Conservation (phyloP, 306 rosid genomes). For the Argentina anserina region DNA sequence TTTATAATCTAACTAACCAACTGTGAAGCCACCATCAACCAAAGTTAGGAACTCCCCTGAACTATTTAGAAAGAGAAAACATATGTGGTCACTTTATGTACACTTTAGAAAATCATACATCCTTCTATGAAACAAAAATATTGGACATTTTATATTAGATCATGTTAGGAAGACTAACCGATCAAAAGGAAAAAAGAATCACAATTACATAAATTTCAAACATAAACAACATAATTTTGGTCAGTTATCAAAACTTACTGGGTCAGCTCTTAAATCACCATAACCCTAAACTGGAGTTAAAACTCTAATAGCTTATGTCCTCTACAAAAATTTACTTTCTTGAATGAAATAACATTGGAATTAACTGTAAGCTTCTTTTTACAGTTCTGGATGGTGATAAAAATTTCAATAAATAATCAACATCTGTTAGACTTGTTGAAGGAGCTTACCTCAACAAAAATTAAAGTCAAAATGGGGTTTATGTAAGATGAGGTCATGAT, state of each 20-base stretch:
- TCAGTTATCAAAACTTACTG: not conserved
- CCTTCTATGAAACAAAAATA: not conserved
- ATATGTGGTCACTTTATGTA: not conserved
- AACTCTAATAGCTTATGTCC: not conserved
- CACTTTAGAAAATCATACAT: not conserved
- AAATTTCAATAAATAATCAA: not conserved
- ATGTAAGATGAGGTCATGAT: not conserved
- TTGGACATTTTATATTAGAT: not conserved
- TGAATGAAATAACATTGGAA: not conserved
- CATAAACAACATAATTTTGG: not conserved
- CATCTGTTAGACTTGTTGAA: not conserved
- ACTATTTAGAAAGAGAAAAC: not conserved
- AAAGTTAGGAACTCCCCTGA: not conserved
- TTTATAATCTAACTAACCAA: not conserved
- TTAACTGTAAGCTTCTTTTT: not conserved
- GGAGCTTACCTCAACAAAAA: not conserved
- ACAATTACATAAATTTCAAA: not conserved
- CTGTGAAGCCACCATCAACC: not conserved
- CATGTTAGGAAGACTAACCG: not conserved
- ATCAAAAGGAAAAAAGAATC: not conserved
- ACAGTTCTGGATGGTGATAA: not conserved
- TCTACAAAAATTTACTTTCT: not conserved
- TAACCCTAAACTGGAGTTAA: not conserved
- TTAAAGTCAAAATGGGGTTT: not conserved
- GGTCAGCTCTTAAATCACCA: not conserved